Conservation (phyloP, 2,329 filamentous ascomycete species). For the Fusarium oligoseptatum region DNA sequence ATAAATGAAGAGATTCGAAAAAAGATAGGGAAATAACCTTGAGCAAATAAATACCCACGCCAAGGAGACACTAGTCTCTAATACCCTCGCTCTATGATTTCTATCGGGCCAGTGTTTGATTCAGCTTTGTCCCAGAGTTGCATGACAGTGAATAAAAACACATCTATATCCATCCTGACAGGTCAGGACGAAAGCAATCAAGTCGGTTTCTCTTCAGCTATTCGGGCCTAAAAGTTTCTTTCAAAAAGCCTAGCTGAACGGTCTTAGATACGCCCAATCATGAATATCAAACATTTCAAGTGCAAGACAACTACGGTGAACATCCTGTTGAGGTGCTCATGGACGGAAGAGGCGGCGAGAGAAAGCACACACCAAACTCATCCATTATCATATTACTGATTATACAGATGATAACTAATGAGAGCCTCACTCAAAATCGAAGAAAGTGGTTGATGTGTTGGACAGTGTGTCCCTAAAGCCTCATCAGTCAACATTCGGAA, state of each 20-base stretch:
- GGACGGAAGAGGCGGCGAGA: neutral
- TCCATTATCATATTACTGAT: no score
- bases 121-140: neutral
- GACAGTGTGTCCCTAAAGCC: neutral
- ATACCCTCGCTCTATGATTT: neutral
- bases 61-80: neutral
- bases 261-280: neutral
- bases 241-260: neutral
- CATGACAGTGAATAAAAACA: neutral
- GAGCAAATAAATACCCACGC: neutral
- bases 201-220: neutral
- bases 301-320: neutral
- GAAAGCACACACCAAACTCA: neutral
- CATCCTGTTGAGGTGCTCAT: neutral
- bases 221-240: neutral
- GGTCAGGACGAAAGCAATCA: neutral
- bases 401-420: neutral
- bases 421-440: neutral
- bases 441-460: neutral
- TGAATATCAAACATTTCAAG: neutral
- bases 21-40: constrained; percentile 1
- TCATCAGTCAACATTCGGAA: neutral
- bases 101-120: neutral
- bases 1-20: constrained; percentile 44
- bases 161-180: neutral